Conservation (phyloP, 2,329 filamentous ascomycete genomes). For the Taxawa tesnikishii region DNA sequence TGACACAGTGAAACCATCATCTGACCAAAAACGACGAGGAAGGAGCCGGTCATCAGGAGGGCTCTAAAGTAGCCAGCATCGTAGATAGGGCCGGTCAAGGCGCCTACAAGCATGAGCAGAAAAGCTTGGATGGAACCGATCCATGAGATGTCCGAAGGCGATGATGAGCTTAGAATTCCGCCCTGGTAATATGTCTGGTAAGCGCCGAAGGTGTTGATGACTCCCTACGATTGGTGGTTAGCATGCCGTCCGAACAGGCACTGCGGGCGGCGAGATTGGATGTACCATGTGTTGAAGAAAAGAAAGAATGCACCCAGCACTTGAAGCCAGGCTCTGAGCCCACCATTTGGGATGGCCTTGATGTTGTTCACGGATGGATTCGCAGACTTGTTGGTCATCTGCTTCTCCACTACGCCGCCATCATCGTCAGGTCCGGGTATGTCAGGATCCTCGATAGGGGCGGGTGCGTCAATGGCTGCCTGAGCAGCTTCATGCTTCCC, state of each 20-base stretch:
- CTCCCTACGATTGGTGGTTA: constrained; percentile 4
- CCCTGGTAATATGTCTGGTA: constrained; percentile 38
- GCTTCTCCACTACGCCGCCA: constrained; percentile 5
- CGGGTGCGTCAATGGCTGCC: background rate
- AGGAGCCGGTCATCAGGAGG: constrained; percentile 28
- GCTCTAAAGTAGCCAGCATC: constrained; percentile 35
- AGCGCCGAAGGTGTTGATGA: constrained; percentile 35
- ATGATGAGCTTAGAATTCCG: constrained; percentile 24
- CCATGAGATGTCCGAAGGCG: constrained; percentile 35
- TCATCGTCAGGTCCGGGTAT: background rate
- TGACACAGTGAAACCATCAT: constrained; percentile 39
- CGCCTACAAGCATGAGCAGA: constrained; percentile 32
- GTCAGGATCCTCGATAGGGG: too few species aligned
- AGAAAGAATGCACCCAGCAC: constrained; percentile 33
- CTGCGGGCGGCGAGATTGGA: constrained; percentile 4
- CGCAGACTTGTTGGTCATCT: constrained; percentile 9
- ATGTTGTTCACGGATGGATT: constrained; percentile 28
- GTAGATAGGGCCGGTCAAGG: constrained; percentile 35
- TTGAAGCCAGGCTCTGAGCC: constrained; percentile 33
- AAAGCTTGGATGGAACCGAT: constrained; percentile 37
- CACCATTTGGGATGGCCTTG: constrained; percentile 32
- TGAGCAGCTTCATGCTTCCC: background rate
- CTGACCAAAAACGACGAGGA: constrained; percentile 35
- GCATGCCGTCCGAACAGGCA: background rate
- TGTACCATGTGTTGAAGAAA: constrained; percentile 35